Evolutionary conservation across 1,284 basidiomycete genomes (phyloP), one percentile per base, ranked within the genome.

Genomic region (Mycena sp.): DNA sequence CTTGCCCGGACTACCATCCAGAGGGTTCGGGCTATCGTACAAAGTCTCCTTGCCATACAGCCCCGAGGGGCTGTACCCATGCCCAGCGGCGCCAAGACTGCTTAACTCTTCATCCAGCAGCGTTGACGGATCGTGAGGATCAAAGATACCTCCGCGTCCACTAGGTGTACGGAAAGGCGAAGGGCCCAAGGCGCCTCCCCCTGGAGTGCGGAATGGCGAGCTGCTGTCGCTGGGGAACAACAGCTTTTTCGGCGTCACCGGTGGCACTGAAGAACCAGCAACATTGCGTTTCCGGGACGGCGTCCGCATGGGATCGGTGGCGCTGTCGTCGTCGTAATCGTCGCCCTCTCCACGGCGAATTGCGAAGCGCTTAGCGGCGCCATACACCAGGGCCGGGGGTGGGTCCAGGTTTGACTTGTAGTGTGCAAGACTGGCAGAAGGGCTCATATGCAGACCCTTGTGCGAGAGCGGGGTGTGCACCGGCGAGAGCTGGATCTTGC

Each of bases 61-160:
- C 0, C 88, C 87, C 0, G 76, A 79, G 1, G 88, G 89, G 65
- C 87, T 90, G 53, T 85, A 86, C 28, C 80, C 32, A 35, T 14
- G 74, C 23, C 74, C 71, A 44, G 64, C 75, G 14, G 78, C 77
- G 5, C 81, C 80, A 58, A 86, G 74, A 54, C 85, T 76, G 49
- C 81, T 83, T 58, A 91, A 76, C 63, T 91, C 89, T 50, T 91
- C 90, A 50, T 90, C 87, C 29, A 91, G 75, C 41, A 91, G 69
- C 35, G 81, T 77, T 21, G 83, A 77, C 6, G 90, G 87, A 72
- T 91, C 89, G 67, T 90, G 87, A 28, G 89, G 89, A 71, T 91
- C 90, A 63, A 85, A 85, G 21, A 89, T 80, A 19, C 62, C 56
- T 30, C 74, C 72, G 44, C 82, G 76, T 11, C 80, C 80, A 9